phyloP scores from a whole-genome alignment of 1,139 yeast genomes.

The Scheffersomyces titani region DNA sequence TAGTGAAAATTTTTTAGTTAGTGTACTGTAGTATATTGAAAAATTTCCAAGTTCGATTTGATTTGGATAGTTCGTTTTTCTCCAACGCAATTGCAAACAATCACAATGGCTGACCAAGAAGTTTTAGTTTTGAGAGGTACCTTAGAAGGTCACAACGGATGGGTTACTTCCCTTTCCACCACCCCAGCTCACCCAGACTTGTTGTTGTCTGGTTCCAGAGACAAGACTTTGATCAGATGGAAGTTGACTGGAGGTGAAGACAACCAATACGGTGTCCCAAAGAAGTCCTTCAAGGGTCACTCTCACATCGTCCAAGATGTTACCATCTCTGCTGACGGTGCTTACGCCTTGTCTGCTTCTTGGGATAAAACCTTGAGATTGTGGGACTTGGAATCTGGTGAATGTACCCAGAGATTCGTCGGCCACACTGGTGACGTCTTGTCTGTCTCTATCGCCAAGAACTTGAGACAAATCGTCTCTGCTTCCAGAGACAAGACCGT shows the following conservation, averaged over 20 bases:
- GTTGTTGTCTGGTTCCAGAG: constrained; percentile 98
- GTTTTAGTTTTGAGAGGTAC: constrained; percentile 99
- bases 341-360: constrained; percentile 97
- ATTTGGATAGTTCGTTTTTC: background rate
- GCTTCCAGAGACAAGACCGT: constrained; percentile 99
- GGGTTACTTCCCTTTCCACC: constrained; percentile 99
- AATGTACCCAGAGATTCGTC: constrained; percentile 90
- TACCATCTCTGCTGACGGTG: constrained; percentile 97
- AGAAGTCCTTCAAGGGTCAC: constrained; percentile 97
- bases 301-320: constrained; percentile 98
- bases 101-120: constrained; percentile 72
- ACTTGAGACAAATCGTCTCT: constrained; percentile 98
- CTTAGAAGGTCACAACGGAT: constrained; percentile 84
- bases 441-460: constrained; percentile 94
- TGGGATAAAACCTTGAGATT: constrained; percentile 99
- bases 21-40: background rate
- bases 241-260: constrained; percentile 95
- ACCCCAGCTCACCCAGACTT: constrained; percentile 98
- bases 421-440: constrained; percentile 98
- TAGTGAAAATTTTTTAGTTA: constrained; percentile 4
- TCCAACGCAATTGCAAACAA: constrained; percentile 1
- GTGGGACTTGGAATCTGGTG: constrained; percentile 97
- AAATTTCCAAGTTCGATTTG: background rate
- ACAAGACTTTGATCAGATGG: constrained; percentile 98
- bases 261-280: constrained; percentile 97